Base-by-base conservation (phyloP, 306 rosid genomes). In the Hippophae rhamnoides region DNA sequence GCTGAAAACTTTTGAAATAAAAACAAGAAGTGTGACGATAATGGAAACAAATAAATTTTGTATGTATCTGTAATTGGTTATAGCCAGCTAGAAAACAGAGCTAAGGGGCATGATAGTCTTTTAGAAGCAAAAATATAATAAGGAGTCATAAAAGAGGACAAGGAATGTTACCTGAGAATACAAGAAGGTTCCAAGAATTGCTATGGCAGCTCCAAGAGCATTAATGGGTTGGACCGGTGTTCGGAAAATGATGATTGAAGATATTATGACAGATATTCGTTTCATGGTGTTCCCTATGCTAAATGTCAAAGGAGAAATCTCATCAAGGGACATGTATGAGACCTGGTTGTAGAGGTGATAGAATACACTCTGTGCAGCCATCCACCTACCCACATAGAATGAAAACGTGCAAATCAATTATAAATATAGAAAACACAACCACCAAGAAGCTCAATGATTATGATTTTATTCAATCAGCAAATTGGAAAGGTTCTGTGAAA, bases 231-330 rank as follows among this genome's bases (percentile, higher is more conserved):
- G 98, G 76, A 92, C 83, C n/a, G 96, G 96, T 0, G 96, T 92
- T 57, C 40, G 86, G 88, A 92, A 92, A 79, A 92, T 92, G 74
- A 87, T 92, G 75, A 92, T 87, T 46, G 96, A 92, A 56, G 98
- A 87, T 48, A 92, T 95, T 3, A 87, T 92, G 62, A 92, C 98
- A 0, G 98, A 92, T 55, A 92, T 92, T 55, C 98, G 92, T 72
- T 92, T 92, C 98, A 92, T 87, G 79, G 98, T 92, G 84, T 92
- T 92, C 51, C 98, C 98, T 8, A 92, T 44, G 81, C 98, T 92
- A 59, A 92, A 87, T 13, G 98, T 92, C 82, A 92, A 81, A 49
- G 96, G 98, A 68, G 98, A 92, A 69, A 92, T 92, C 86, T 92
- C 76, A 7, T 92, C 98, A 69, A 92, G 74, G 56, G 98, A 92